These are phyloP conservation scores for Salvia miltiorrhiza DNA, from an alignment of 257 asterid genomes.

Conservation along the genomic window DNA sequence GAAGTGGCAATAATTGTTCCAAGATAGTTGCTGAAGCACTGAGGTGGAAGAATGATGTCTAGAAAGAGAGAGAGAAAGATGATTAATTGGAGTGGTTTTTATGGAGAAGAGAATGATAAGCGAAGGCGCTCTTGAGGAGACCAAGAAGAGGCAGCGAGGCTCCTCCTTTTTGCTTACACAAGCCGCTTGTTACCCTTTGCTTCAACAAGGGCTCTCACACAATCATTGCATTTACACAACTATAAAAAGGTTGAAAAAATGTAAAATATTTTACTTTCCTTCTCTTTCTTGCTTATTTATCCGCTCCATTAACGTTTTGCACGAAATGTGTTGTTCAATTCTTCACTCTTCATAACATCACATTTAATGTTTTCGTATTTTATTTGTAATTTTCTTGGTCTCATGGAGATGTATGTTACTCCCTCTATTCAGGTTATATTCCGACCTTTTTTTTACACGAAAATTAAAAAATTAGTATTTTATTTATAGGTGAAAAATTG, in stretches of 20 bases:
- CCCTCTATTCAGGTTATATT: too few species aligned
- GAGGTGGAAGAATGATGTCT: constrained; percentile 30
- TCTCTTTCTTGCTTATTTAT: not conserved
- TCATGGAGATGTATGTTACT: not conserved
- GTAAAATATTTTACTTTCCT: not conserved
- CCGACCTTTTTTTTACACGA: too few species aligned
- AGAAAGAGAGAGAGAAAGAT: not conserved
- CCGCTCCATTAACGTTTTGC: not conserved
- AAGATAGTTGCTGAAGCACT: constrained; percentile 27
- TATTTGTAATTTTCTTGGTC: not conserved
- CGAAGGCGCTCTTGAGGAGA: constrained; percentile 10
- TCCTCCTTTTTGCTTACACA: constrained; percentile 37
- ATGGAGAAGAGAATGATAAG: constrained; percentile 21
- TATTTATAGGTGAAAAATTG: too few species aligned
- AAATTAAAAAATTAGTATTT: too few species aligned
- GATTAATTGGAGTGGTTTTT: constrained; percentile 17
- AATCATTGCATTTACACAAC: constrained; percentile 30
- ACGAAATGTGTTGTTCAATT: not conserved
- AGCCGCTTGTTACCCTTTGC: constrained; percentile 44
- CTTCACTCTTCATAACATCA: not conserved
- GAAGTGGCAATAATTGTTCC: constrained; percentile 36
- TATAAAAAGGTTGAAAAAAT: not conserved
- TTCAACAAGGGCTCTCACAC: constrained; percentile 46
- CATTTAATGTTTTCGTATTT: not conserved
- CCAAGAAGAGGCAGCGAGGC: constrained; percentile 20